Conservation (phyloP, 1,139 yeast species). For the Kodamaea anthophila region DNA sequence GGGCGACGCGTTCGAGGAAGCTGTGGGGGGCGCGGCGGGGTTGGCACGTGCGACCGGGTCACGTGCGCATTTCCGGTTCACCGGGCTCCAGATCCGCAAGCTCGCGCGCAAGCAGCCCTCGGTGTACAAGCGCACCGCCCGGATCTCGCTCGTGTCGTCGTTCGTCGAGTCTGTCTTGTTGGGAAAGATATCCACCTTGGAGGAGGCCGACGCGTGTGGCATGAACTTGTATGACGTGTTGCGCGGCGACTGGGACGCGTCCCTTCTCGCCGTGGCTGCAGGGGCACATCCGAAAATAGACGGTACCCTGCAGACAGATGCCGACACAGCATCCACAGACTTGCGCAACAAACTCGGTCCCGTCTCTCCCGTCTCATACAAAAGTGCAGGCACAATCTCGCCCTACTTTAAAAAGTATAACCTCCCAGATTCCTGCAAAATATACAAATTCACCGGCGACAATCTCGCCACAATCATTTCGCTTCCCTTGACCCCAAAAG, state of each 20-base stretch:
- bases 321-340: conserved; percentile 29
- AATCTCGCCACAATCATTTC: conserved; percentile 85
- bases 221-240: conserved; percentile 76
- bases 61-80: conserved; percentile 82
- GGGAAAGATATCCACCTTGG: conserved; percentile 61
- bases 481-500: conserved; percentile 69
- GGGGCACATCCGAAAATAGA: conserved; percentile 39
- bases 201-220: conserved; percentile 87
- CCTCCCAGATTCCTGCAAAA: conserved; percentile 44
- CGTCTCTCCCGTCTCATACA: conserved; percentile 42
- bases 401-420: conserved; percentile 64
- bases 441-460: conserved; percentile 81
- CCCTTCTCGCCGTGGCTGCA: conserved; percentile 47
- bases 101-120: conserved; percentile 47
- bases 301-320: conserved; percentile 17
- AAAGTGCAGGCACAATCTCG: conserved; percentile 41
- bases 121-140: conserved; percentile 48
- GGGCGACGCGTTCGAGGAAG: conserved; percentile 53
- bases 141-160: conserved; percentile 73
- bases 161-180: conserved; percentile 68
- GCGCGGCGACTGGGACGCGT: conserved; percentile 46
- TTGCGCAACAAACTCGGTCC: conserved; percentile 46
- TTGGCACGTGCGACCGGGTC: conserved; percentile 76
- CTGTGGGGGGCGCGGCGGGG: conserved; percentile 48
- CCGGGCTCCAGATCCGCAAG: conserved; percentile 84